Percentiles rank a stretch among this genome's conserved stretches.
Conservation (phyloP, 345 rosid species). For the Combretum micranthum region DNA sequence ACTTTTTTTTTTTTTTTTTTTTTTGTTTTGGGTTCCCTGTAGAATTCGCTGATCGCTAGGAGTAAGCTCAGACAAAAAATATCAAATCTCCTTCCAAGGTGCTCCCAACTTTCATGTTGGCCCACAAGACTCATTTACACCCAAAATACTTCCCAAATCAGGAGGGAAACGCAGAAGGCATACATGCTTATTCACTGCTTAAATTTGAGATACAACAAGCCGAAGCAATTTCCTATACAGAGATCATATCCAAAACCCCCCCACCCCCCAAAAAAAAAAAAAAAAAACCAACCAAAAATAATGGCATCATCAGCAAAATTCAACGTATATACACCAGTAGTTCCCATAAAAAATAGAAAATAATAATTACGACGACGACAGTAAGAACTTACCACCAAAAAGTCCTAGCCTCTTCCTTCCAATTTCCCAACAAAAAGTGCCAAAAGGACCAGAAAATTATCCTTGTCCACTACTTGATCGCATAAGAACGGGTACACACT, state of each 20-base stretch:
- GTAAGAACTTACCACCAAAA: constrained; percentile 29
- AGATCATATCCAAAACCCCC: constrained; percentile 9
- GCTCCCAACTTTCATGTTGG: too few relatives aligned
- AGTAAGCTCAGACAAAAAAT: too few relatives aligned
- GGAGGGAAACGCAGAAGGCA: too few relatives aligned
- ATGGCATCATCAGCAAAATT: constrained; percentile 1
- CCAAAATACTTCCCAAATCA: too few relatives aligned
- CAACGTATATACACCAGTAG: constrained; percentile 4
- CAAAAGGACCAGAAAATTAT: constrained; percentile 10
- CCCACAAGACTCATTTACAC: too few relatives aligned
- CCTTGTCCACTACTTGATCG: constrained; percentile 47
- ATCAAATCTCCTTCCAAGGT: too few relatives aligned
- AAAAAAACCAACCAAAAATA: constrained; percentile 10
- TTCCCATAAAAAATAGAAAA: not conserved
- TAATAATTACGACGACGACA: constrained; percentile 2
- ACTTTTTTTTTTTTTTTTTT: too few relatives aligned
- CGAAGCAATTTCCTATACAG: constrained; percentile 38
- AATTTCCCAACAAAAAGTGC: constrained; percentile 20
- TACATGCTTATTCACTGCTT: too few relatives aligned
- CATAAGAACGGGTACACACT: constrained; percentile 75
- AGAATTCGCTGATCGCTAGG: too few relatives aligned
- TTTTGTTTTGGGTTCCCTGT: too few relatives aligned
- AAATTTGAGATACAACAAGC: too few relatives aligned
- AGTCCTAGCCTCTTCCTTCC: constrained; percentile 23
- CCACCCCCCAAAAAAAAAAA: constrained; percentile 5